phyloP scores from a whole-genome alignment of 805 yeast species.

The Vanderwaltozyma yarrowii region DNA sequence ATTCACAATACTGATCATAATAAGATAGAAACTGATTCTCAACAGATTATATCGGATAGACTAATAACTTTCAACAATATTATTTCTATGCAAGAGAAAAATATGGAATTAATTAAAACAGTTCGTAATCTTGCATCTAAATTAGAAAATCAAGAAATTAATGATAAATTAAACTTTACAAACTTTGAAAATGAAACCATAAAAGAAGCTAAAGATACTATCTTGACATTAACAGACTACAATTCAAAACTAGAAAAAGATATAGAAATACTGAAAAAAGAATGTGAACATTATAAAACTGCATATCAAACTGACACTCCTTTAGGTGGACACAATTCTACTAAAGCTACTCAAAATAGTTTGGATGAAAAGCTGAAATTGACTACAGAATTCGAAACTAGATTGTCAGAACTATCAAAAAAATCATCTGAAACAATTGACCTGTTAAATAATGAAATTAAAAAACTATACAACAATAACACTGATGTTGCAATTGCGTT shows the following conservation, averaged over 20 bases:
- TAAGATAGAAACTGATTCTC: slow-evolving; percentile 44
- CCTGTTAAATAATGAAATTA: slow-evolving; percentile 40
- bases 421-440: slow-evolving; percentile 37
- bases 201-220: slow-evolving; percentile 61
- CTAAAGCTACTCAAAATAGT: too few species aligned
- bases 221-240: slow-evolving; percentile 50
- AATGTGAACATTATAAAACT: not conserved
- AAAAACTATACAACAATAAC: slow-evolving; percentile 31
- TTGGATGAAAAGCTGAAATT: too few species aligned
- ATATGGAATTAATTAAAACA: slow-evolving; percentile 56
- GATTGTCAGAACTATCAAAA: slow-evolving; percentile 11
- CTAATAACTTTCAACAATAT: slow-evolving; percentile 59
- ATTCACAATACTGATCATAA: slow-evolving; percentile 18
- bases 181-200: slow-evolving; percentile 37
- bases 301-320: too few species aligned
- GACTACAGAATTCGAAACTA: slow-evolving; percentile 16
- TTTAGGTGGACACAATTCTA: too few species aligned
- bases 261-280: slow-evolving; percentile 38
- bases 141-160: slow-evolving; percentile 50
- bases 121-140: slow-evolving; percentile 51
- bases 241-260: slow-evolving; percentile 41
- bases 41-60: slow-evolving; percentile 56
- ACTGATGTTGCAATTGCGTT: slow-evolving; percentile 39
- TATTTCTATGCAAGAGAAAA: slow-evolving; percentile 60
- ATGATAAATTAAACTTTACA: slow-evolving; percentile 6